Base-by-base conservation (phyloP, 805 yeast species). In the Clavispora phyllophila region DNA sequence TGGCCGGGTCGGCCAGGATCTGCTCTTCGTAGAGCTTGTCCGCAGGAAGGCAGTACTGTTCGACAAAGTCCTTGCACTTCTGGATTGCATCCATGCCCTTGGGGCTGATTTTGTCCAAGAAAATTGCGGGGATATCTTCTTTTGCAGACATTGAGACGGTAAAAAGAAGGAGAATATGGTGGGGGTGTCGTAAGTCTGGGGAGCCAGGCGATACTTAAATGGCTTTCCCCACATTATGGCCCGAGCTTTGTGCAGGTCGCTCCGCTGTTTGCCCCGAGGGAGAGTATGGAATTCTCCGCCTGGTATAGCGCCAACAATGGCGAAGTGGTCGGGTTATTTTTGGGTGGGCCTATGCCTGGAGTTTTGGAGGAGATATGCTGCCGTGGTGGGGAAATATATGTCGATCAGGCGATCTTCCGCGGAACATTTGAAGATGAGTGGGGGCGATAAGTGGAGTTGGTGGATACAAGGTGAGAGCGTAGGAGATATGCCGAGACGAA, bases 1-100 rank as follows among this genome's bases (percentile, higher is more conserved):
- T 47, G 3, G 54, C 50, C 4, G 76, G 73, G 36, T 69, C 72
- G 2, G 42, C 38, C 3, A 64, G 56, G 22, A 76, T 56, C 45
- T 75, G 79, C 3, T 48, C 45, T 28, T 63, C 57, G 54, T 66
- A 77, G 12, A 72, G 50, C n/a, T 57, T 55, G 48, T 76, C 82
- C 2, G 78, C 80, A 7, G 87, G 85, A 28, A 75, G 47, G 52
- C 82, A 74, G 51, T 77, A 81, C 27, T 71, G 66, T 31, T 76
- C 76, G 15, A 81, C 81, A 55, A 80, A 80, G 40, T 67, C 66
- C 50, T 73, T 73, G 36, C 61, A 52, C 37, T 62, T 67, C 44
- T 65, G 63, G 43, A 70, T 69, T 26, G 70, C 56, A 34, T 65
- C 72, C 29, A 65, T 45, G 3, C 70, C 75, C 22, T 52, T 53